Base-by-base conservation (phyloP, 78 protist species). In the Protostelium mycophagum region DNA sequence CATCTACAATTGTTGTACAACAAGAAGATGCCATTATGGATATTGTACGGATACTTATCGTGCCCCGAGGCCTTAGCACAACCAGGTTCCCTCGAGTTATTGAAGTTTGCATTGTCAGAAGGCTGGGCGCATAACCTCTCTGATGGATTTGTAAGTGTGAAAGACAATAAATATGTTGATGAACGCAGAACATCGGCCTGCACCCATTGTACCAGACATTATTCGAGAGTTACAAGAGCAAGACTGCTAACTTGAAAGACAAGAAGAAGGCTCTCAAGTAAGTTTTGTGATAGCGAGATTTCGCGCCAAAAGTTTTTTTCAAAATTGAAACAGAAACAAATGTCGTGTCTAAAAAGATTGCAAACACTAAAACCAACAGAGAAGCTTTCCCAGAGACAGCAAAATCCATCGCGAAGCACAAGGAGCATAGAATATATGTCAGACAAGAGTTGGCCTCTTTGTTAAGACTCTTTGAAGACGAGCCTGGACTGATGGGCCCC, bases 401-500 rank as follows among this genome's bases (percentile, higher is more conserved):
- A 89, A 92, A 89, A 29, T 87, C 93, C 38, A 91, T 88, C 86
- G 84, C 94, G 35, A 89, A 86, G 73, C 96, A 94, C 87, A 39
- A 90, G 35, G 93, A 88, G 37, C 37, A 88, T 31, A 35, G 96
- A 34, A 88, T 94, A 28, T 94, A 91, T 84, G 31, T 89, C 31
- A 51, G 94, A 83, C 96, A 94, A 39, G 96, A 94, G 91, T 85
- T 94, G 10, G 91, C 88, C 28, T 90, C 91, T 28, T 88, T 94
- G 93, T 87, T 88, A 85, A 91, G 89, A 36, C 38, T 94, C 0
- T 90, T 90, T 37, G 73, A 90, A 83, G 96, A 94, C 38, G 86
- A 86, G 38, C 96, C 96, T 38, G 92, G 93, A 51, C 90, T 94
- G 28, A 86, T 94, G 86, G 94, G 94, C 31, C 96, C 96, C 1